These are phyloP conservation scores for Saccharomyces hybrid DNA, from an alignment of 1,139 yeast genomes.

Conservation along the genomic window DNA sequence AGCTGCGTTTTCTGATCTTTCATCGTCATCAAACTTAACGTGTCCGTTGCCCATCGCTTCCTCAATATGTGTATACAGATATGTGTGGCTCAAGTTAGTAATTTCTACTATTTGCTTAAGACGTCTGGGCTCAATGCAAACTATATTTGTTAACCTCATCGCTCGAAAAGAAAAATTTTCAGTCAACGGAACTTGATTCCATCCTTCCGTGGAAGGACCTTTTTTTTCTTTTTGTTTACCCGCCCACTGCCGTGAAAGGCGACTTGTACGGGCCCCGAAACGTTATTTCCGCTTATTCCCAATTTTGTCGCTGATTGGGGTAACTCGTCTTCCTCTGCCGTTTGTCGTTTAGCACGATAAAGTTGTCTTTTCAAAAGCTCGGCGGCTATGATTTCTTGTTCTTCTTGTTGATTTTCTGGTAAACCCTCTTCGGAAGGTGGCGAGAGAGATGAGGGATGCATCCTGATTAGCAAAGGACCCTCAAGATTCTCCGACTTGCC, in stretches of 20 bases:
- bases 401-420: background rate
- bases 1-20: constrained; percentile 3
- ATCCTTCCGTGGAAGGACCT: background rate
- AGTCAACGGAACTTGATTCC: background rate
- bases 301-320: background rate
- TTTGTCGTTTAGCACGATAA: background rate
- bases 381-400: background rate
- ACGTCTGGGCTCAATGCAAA: background rate
- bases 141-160: background rate
- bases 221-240: background rate
- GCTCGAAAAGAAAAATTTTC: background rate
- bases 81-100: background rate
- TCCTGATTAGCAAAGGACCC: constrained; percentile 5
- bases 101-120: background rate
- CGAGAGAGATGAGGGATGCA: background rate
- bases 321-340: background rate
- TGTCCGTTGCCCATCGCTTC: background rate
- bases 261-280: background rate
- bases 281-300: background rate
- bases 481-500: background rate
- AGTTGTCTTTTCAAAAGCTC: background rate
- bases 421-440: background rate
- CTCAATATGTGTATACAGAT: background rate
- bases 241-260: background rate
- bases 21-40: constrained; percentile 3